Base-by-base conservation (phyloP, 306 rosid genomes). In the Fagus sylvatica region DNA sequence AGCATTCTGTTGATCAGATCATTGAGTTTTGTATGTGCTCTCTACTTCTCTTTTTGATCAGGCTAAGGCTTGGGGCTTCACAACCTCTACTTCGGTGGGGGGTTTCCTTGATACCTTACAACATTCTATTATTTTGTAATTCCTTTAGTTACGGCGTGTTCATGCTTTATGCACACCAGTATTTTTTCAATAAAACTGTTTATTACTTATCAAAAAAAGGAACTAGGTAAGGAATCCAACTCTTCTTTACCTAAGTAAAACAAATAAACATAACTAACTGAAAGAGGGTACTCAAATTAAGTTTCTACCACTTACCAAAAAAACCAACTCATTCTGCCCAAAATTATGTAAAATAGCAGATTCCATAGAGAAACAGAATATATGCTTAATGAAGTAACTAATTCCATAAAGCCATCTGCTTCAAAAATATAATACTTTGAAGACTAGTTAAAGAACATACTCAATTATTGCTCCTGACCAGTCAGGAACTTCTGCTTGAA, bases 401-500 rank as follows among this genome's bases (percentile, higher is more conserved):
- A 40, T 22, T 16, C 53, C 65, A 40, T 37, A 71, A 43, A 74
- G 74, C 42, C 51, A 53, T 61, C 66, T 32, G 42, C 81, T 73
- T 56, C 42, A 54, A 64, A 51, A 76, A 28, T 36, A 69, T 28
- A 49, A 62, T 39, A 39, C 33, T 28, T 78, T 79, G 36, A 72
- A 66, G 78, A 56, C 72, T 69, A 61, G 22, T 67, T 77, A 77
- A 73, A 46, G 57, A 80, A 85, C 85, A 70, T 88, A 95, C 98
- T 84, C 82, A 72, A 69, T 70, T 69, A 69, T 81, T 15, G 93
- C 89, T 81, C 93, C 96, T 57, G 88, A 87, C 98, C 98, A 92
- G 41, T 86, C 92, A 61, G 76, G 90, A 72, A 95, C 90, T 75
- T 91, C 91, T 34, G 89, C 98, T 87, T 95, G 98, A 91, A 92